Conservation (phyloP, 306 rosid species). For the Dalbergia oliveri region DNA sequence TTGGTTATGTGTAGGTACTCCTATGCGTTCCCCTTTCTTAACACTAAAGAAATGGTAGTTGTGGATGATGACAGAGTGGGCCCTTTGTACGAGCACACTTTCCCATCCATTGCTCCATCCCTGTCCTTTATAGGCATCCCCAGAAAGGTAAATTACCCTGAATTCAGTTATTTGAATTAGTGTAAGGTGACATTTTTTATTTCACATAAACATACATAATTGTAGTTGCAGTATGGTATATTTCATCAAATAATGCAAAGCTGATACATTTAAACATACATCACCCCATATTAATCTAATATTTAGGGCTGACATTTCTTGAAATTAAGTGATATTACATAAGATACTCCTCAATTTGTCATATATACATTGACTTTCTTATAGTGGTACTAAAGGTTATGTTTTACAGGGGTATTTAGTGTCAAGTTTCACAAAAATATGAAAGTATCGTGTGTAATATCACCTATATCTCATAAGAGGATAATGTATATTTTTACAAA, state of each 20-base stretch:
- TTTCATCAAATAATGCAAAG: background rate
- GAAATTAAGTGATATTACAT: no score
- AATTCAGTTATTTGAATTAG: background rate
- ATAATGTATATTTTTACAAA: no score
- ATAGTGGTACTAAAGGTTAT: no score
- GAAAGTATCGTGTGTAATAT: no score
- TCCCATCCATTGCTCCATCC: conserved; percentile 92
- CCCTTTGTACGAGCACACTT: conserved; percentile 93
- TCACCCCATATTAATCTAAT: background rate
- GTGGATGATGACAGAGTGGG: conserved; percentile 95
- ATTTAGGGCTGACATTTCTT: no score
- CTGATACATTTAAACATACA: background rate
- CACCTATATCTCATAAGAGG: no score
- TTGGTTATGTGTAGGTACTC: conserved; percentile 74
- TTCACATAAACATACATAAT: background rate
- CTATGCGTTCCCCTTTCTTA: conserved; percentile 92
- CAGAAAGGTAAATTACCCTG: conserved; percentile 64
- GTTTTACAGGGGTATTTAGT: no score
- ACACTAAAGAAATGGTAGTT: conserved; percentile 90
- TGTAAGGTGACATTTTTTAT: background rate
- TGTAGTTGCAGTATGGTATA: conserved; percentile 10
- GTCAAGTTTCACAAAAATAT: no score
- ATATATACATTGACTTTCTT: no score
- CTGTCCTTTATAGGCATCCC: conserved; percentile 91
- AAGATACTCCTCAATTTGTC: no score